Evolutionary conservation across 345 rosid genomes (phyloP), one percentile per base, ranked within the genome.

Genomic region (Ceriops decandra): DNA sequence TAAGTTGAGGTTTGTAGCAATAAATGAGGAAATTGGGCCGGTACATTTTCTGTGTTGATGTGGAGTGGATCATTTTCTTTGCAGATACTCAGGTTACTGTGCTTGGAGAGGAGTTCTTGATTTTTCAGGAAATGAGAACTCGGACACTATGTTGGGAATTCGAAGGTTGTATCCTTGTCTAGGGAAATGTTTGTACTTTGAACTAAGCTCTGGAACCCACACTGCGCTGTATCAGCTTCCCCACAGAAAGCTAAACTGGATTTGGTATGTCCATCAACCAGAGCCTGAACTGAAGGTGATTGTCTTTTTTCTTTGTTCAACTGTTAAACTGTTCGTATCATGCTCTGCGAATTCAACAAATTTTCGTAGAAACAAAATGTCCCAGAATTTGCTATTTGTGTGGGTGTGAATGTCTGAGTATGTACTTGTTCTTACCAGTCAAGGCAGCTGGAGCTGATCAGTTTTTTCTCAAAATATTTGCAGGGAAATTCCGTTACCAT

Each of bases 71-170:
- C 30, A 10, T 22, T 33, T 67, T 53, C 28, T 36, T 68, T 64
- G 74, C 68, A 90, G 97, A 84, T 88, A 93, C 70, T 87, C 92
- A 2, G 93, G 93, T 58, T 93, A 86, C 24, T 88, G 90, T 71
- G 93, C 96, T 20, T 88, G 93, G 97, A 81, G 92, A 82, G 92
- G 98, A 52, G 79, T 90, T 73, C 84, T 85, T 33, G 84, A 93
- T 71, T 90, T 86, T 72, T 78, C 88, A 7, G 84, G 72, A 47
- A 62, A 62, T 51, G 93, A 86, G 79, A 70, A 77, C 68, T 82
- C 85, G 3, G 89, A 85, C 63, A 78, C 71, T 22, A 76, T 85
- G 16, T 0, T 60, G 2, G 86, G 80, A 7, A 83, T 90, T 31
- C 70, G 80, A 68, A 81, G 59, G 63, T 75, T 70, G 66, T 88